Percentiles rank a stretch among this genome's conserved stretches.
Conservation (phyloP, 495 filamentous ascomycete genomes). For the Annulohypoxylon moriforme region DNA sequence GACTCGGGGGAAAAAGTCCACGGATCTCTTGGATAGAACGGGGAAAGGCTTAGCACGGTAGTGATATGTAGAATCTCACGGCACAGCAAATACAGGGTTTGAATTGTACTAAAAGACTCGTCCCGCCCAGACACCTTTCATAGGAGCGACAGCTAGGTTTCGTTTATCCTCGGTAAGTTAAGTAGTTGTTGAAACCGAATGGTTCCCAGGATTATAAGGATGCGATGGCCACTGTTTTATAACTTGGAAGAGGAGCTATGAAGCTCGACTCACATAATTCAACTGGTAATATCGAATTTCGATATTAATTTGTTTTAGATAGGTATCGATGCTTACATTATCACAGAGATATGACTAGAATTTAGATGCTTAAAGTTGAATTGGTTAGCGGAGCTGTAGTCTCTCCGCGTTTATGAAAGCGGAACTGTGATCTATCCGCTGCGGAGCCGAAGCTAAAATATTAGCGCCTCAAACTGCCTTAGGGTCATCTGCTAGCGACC, state of each 20-base stretch:
- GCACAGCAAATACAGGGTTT: slow-evolving; percentile 21
- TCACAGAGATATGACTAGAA: too few relatives aligned
- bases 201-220: too few relatives aligned
- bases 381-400: background rate
- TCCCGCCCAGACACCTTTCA: background rate
- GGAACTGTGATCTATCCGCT: slow-evolving; percentile 23
- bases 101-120: background rate
- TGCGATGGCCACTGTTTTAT: too few relatives aligned
- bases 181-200: too few relatives aligned
- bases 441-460: slow-evolving; percentile 4
- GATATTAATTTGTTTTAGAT: too few relatives aligned
- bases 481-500: background rate
- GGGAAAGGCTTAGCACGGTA: background rate
- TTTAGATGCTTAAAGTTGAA: too few relatives aligned
- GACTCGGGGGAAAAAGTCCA: slow-evolving; percentile 15
- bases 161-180: too few relatives aligned
- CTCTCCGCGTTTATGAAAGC: slow-evolving; percentile 9
- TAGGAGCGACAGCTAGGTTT: background rate
- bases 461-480: background rate
- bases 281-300: too few relatives aligned
- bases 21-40: slow-evolving; percentile 32
- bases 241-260: background rate
- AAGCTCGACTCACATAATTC: background rate
- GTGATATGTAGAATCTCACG: slow-evolving; percentile 15
- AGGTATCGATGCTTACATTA: too few relatives aligned